Conservation (phyloP, 2,329 filamentous ascomycete genomes). For the Talaromyces sp. region DNA sequence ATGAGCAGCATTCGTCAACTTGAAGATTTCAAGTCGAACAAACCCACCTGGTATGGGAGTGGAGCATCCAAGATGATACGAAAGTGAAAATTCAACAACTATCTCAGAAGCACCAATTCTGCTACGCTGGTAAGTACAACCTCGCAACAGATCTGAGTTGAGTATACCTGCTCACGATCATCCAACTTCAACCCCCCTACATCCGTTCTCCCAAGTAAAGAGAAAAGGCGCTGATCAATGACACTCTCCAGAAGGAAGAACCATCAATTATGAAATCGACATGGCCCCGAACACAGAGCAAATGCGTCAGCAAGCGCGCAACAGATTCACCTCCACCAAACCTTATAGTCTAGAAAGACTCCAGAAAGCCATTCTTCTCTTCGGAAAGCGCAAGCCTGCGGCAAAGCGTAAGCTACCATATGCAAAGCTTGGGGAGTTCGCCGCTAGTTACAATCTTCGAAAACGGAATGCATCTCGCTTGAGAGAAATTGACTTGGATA, state of each 20-base stretch:
- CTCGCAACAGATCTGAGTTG: not conserved
- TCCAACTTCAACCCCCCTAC: not conserved
- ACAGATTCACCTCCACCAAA: not conserved
- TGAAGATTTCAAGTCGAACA: not conserved
- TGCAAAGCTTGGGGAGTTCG: conserved; percentile 19
- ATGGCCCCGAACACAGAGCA: not conserved
- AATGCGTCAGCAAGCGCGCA: not conserved
- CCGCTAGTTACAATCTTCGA: conserved; percentile 23
- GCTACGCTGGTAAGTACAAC: not conserved
- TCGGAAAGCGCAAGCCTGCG: conserved; percentile 17
- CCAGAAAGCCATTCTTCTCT: conserved; percentile 13
- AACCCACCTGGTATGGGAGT: not conserved
- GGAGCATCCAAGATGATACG: not conserved
- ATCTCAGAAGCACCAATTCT: not conserved
- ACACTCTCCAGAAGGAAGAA: not conserved
- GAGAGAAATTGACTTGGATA: conserved; percentile 6
- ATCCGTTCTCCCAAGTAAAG: not conserved
- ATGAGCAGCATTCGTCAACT: not conserved
- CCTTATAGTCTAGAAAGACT: conserved; percentile 17
- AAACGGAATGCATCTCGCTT: conserved; percentile 8
- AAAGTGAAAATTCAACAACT: not conserved
- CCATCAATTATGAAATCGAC: not conserved
- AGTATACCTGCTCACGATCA: not conserved
- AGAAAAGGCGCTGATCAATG: not conserved
- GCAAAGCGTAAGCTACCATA: conserved; percentile 31